Evolutionary conservation across 169 alveolate species (phyloP), one percentile per base, ranked within the genome.

Genomic region (Perkinsus olseni): DNA sequence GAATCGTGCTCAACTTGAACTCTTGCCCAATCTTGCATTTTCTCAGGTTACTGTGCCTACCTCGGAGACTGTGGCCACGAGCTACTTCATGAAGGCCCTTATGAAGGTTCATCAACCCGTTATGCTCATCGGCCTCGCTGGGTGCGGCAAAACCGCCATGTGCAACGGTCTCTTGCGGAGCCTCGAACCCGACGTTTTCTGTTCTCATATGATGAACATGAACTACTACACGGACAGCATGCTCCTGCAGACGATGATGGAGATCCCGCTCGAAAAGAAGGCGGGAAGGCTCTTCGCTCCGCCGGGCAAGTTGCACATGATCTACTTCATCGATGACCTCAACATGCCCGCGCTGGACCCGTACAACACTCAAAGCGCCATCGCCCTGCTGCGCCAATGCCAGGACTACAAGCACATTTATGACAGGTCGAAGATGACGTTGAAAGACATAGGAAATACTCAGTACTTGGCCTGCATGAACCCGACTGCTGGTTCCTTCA

Each of bases 321-420:
- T 98, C 93, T 98, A 97, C 94, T 98, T 98, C 96, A 97, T 98
- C 92, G 99, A 98, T 95, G 99, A 98, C 94, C 95, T 98, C 74
- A 98, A 98, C 96, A 98, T 98, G 99, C 99, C 99, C 36, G 97
- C 97, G 94, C 96, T 98, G 93, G 99, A 98, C 96, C 98, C 98
- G 91, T 98, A 98, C 94, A 97, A 98, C 96, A 98, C 99, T 40
- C 99, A 98, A 96, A 97, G 97, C 92, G 98, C 99, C 38, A 98
- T 98, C 38, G 99, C 97, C 92, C 96, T 98, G 74, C 96, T 98
- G 93, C 96, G 99, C 95, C 98, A 98, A 95, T 97, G 97, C 94
- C 96, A 96, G 95, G 99, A 98, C 95, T 98, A 98, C 74, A 97
- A 97, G 91, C 99, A 98, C 93, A 97, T 98, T 97, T 98, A 97